Conservation (phyloP, 116 monocot species). For the Iris pallida region DNA sequence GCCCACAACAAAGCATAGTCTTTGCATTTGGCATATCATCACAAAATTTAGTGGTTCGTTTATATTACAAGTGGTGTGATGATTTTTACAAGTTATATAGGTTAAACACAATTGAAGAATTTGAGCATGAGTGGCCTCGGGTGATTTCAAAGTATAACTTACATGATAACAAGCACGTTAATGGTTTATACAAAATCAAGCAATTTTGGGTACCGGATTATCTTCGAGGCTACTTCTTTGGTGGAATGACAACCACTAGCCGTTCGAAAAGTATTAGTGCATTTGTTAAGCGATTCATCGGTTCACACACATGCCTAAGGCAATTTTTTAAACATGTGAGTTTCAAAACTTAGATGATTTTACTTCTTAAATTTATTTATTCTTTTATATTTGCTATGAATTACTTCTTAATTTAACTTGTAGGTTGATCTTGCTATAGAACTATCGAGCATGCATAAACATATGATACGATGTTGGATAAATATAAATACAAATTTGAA, state of each 20-base stretch:
- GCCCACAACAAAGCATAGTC: no score
- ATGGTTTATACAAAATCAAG: conserved; percentile 1
- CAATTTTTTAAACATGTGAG: conserved; percentile 1
- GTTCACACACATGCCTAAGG: not conserved
- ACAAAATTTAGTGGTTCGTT: conserved; percentile 8
- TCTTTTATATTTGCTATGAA: not conserved
- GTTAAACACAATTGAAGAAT: not conserved
- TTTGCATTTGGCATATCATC: conserved; percentile 3
- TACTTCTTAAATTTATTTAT: no score
- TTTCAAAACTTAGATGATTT: not conserved
- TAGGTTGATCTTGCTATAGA: conserved; percentile 2
- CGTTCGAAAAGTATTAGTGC: not conserved
- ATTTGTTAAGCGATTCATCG: conserved; percentile 4
- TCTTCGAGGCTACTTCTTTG: not conserved
- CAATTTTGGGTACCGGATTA: not conserved
- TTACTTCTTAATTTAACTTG: not conserved
- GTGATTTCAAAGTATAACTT: no score
- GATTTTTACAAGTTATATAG: conserved; percentile 1
- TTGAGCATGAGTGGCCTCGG: conserved; percentile 5
- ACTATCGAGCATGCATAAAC: not conserved
- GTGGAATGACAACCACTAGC: conserved; percentile 4
- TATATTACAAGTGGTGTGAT: not conserved
- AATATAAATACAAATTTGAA: not conserved
- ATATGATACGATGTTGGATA: conserved; percentile 5
- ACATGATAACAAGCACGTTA: not conserved